Evolutionary conservation across 306 rosid genomes (phyloP).

Genomic region (Acmispon strigosus): DNA sequence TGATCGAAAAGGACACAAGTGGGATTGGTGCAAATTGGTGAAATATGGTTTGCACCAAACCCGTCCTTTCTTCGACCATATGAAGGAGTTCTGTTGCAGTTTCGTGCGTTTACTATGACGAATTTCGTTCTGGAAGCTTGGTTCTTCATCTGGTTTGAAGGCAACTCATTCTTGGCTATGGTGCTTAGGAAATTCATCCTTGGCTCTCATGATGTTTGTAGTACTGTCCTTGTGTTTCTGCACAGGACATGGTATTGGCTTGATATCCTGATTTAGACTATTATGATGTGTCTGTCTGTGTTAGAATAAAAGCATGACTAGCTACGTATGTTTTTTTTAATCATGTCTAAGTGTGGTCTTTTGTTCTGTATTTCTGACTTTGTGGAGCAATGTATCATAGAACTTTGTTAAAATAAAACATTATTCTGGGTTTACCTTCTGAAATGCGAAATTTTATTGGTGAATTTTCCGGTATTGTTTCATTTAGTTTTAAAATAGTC

Average conservation of each 20-base stretch:
- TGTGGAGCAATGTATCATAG: slow-evolving; percentile 26
- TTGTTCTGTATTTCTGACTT: slow-evolving; percentile 21
- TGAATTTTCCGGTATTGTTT: no score
- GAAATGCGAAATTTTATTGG: no score
- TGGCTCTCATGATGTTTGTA: slow-evolving; percentile 47
- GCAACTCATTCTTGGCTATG: slow-evolving; percentile 50
- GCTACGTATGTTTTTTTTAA: slow-evolving; percentile 10
- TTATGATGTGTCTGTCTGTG: slow-evolving; percentile 19
- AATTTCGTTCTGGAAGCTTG: no score
- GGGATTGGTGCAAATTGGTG: slow-evolving; percentile 29
- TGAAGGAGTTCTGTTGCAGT: slow-evolving; percentile 18
- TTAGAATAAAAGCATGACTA: slow-evolving; percentile 25
- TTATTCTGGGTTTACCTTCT: no score
- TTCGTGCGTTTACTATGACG: not conserved
- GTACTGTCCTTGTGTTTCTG: slow-evolving; percentile 19
- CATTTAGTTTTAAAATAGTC: no score
- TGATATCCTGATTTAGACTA: slow-evolving; percentile 12
- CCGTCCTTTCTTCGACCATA: slow-evolving; percentile 45
- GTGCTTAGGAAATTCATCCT: slow-evolving; percentile 54
- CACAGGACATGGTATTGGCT: not conserved
- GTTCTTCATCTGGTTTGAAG: slow-evolving; percentile 45
- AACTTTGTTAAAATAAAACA: slow-evolving; percentile 26
- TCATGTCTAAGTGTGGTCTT: slow-evolving; percentile 15
- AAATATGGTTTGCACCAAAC: not conserved
- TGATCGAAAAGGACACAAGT: slow-evolving; percentile 33